These are phyloP conservation scores for Clarkia xantiana DNA, from an alignment of 345 rosid species.

Conservation along the genomic window DNA sequence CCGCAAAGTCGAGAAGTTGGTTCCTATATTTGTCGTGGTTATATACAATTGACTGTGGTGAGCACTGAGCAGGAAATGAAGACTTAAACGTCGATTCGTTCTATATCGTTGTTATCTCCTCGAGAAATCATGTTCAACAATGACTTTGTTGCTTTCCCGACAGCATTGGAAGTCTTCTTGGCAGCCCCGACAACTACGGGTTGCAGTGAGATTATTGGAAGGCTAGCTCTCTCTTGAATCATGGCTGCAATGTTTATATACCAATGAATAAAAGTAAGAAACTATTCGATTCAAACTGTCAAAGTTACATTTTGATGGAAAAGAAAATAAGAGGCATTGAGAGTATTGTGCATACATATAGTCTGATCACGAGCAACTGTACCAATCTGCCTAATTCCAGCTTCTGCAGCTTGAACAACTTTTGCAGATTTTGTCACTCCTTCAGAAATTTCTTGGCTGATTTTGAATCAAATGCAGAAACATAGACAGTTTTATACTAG, in stretches of 20 bases:
- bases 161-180: conserved; percentile 60
- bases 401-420: conserved; percentile 84
- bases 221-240: conserved; percentile 79
- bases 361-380: conserved; percentile 71
- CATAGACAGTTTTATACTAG: neutral
- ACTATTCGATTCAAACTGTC: no score
- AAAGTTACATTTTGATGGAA: neutral
- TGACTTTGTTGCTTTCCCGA: conserved; percentile 64
- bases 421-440: conserved; percentile 85
- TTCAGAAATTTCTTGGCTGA: conserved; percentile 79
- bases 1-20: no score
- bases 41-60: conserved; percentile 5
- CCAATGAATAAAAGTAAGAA: neutral
- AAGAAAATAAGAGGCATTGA: neutral
- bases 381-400: conserved; percentile 74
- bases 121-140: conserved; percentile 49
- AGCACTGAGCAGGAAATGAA: neutral
- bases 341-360: conserved; percentile 36
- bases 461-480: conserved; percentile 4
- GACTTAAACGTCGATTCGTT: conserved; percentile 12
- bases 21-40: neutral
- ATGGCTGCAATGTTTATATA: conserved; percentile 38
- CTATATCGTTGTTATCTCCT: conserved; percentile 26
- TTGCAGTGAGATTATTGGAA: conserved; percentile 62
- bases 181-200: conserved; percentile 78